Evolutionary conservation across 352 stramenopile species (phyloP).

Genomic region (Phytophthora agathidicida): DNA sequence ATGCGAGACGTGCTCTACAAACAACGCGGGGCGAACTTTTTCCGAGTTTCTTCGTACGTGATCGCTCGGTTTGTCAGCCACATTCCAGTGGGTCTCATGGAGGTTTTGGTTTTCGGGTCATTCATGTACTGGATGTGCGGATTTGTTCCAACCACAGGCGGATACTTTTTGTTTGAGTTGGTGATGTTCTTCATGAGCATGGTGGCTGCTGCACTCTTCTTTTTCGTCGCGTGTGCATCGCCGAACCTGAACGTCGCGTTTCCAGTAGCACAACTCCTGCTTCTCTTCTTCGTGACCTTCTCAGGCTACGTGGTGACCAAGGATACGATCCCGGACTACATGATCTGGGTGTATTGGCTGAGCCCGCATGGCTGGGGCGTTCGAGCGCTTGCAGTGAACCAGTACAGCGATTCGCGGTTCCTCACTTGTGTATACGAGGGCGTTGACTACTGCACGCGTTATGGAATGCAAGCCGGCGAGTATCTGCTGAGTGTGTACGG

Average conservation of each 20-base stretch:
- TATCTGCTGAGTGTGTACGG: constrained; percentile 39
- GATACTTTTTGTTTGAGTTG: constrained; percentile 61
- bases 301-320: constrained; percentile 42
- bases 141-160: constrained; percentile 33
- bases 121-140: constrained; percentile 77
- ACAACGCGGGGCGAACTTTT: constrained; percentile 75
- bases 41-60: constrained; percentile 58
- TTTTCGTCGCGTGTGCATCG: constrained; percentile 30
- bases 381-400: constrained; percentile 33
- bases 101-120: constrained; percentile 70
- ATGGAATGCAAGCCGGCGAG: constrained; percentile 34
- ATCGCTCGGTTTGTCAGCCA: constrained; percentile 33
- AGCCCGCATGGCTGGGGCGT: constrained; percentile 45
- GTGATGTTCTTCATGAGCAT: constrained; percentile 53
- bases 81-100: constrained; percentile 42
- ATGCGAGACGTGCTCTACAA: constrained; percentile 65
- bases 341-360: constrained; percentile 56
- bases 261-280: constrained; percentile 27
- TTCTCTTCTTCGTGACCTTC: constrained; percentile 39
- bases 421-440: constrained; percentile 31
- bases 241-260: constrained; percentile 37
- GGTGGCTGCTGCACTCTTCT: constrained; percentile 29
- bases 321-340: constrained; percentile 37
- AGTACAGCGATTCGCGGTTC: constrained; percentile 24
- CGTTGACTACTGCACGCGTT: constrained; percentile 35